Evolutionary conservation across 495 filamentous ascomycete species (phyloP), one percentile per base, ranked within the genome.

Genomic region (Elaphomyces granulatus): DNA sequence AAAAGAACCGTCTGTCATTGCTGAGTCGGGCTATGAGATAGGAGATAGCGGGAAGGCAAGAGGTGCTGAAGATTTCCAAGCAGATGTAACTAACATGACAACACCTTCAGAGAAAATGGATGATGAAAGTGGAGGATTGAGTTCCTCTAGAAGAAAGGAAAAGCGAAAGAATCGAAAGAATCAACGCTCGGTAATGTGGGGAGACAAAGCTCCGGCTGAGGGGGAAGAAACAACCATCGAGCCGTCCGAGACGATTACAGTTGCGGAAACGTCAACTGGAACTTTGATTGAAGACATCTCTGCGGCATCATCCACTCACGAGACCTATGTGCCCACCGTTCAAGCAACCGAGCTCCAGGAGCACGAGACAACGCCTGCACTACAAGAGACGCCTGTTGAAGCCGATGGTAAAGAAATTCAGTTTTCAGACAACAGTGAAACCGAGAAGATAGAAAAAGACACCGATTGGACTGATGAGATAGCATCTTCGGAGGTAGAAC

Each of bases 341-440:
- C 43, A 53, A 4, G 36, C 40, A 12, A 15, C 16, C 18, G 39
- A 44, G 19, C 14, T 30, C 16, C 41, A 54, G 28, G n/a, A 47
- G 3, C 45, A 49, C 3, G 19, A 40, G 7, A n/a, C n/a, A n/a
- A n/a, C n/a, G 34, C 32, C 43, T 28, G 45, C 19, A 37, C 41
- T 33, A 26, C 41, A 43, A 36, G 41, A 46, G 35, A 52, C 52
- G 50, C 59, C 61, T 61, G 55, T 57, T 55, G 61, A 65, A 58
- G 52, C 63, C 56, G 58, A 65, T 56, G 59, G 61, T 66, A 66
- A 68, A 63, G 61, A 66, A 43, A 47, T 59, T 60, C 64, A 65
- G 61, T 65, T 61, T 58, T 61, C 58, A 61, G 61, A 57, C 58
- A 60, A 47, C 51, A 56, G 47, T 49, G 43, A 40, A 49, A 56